Conservation (phyloP, 768 basidiomycete species). For the Cyclocybe aegerita region DNA sequence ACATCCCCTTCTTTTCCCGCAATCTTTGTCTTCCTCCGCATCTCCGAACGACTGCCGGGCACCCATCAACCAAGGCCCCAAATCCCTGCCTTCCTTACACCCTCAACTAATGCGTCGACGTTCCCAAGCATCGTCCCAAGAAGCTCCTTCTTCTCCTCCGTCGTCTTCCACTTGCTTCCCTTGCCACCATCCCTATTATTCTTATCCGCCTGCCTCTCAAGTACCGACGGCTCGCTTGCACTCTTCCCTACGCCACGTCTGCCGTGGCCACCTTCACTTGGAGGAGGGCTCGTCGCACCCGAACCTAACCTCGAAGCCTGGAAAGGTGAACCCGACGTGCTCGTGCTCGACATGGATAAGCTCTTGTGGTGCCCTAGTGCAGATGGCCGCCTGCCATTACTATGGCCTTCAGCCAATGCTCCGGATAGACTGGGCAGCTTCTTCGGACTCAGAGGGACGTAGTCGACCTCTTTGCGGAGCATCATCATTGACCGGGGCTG, state of each 20-base stretch:
- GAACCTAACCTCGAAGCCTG: constrained; percentile 1
- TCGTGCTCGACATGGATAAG: constrained; percentile 13
- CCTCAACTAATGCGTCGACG: constrained; percentile 87
- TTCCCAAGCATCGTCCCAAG: constrained; percentile 85
- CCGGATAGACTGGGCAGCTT: constrained; percentile 29
- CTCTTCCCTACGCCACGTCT: constrained; percentile 2
- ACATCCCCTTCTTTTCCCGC: not conserved
- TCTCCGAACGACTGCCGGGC: not conserved
- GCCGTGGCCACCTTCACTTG: not conserved
- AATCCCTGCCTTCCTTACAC: constrained; percentile 82
- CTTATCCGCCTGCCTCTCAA: constrained; percentile 2
- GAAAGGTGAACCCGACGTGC: not conserved
- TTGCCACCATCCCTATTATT: constrained; percentile 18
- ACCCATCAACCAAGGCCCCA: constrained; percentile 63
- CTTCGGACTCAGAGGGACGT: constrained; percentile 69
- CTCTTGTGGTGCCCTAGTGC: constrained; percentile 20
- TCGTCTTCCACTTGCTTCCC: constrained; percentile 42
- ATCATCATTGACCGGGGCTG: constrained; percentile 58
- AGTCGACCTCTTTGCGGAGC: constrained; percentile 73
- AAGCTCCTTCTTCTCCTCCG: constrained; percentile 81
- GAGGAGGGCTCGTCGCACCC: not conserved
- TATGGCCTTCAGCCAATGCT: not conserved
- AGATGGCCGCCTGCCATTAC: constrained; percentile 1
- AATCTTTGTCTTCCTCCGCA: not conserved
- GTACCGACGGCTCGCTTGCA: not conserved